Base-by-base conservation (phyloP, 2,329 filamentous ascomycete genomes). In the Colletotrichum caudatum region DNA sequence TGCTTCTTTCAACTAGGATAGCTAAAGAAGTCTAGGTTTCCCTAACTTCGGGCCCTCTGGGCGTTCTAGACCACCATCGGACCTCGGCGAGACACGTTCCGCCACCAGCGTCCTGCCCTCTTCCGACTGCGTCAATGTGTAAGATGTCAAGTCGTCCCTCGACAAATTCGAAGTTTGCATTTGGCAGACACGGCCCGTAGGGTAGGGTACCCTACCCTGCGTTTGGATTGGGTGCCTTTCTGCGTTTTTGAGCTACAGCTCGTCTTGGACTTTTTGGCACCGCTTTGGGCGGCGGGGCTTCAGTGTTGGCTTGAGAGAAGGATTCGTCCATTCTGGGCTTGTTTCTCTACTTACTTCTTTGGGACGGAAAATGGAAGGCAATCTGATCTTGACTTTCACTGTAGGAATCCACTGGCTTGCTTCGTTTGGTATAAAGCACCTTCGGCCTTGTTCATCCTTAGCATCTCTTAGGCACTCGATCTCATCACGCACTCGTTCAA, bases 401-500 rank as follows among this genome's bases (percentile, higher is more conserved):
- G 23, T 33, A 23, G 16, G 33, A 39, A 63, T 29, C 33, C 12
- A 58, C 37, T n/a, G 37, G 16, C 14, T 9, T 26, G 20, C 26
- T 41, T 26, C 26, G 26, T 44, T 29, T 29, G 41, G 26, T 62
- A 48, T 54, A 62, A 67, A 58, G 54, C 61, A 48, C 37, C 26
- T 44, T 35, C 64, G 29, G 16, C 23, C 29, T 26, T 20, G 14
- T 26, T 14, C 18, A 20, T 26, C 11, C 44, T 41, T 7, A 16
- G 12, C 61, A 39, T 44, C 11, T 57, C 20, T 35, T 23, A 35
- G 14, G 2, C n/a, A 16, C 39, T n/a, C 53, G 5, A n/a, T 18
- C 20, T 57, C 35, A 23, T 18, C 5, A 37, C 23, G 37, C 11
- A 60, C 33, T 58, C 18, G 35, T 64, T 56, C 35, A n/a, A 44